Base-by-base conservation (phyloP, 805 yeast species). In the Candida sithepensis region DNA sequence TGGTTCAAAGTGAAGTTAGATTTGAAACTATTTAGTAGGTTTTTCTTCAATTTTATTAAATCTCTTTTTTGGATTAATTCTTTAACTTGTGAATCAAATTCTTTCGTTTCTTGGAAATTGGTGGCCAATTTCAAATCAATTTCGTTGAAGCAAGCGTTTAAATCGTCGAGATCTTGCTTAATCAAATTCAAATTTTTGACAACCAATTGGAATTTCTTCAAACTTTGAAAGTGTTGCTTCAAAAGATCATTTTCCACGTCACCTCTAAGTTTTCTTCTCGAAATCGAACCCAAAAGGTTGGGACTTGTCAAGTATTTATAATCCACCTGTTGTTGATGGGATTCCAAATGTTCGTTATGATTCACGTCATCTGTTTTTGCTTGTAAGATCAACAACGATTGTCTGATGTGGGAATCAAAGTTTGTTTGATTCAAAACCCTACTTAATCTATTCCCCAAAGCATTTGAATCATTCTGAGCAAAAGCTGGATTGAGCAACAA, bases 1-100 rank as follows among this genome's bases (percentile, higher is more conserved):
- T 84, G 91, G 39, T 76, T 77, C 39, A 92, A 64, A 0, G 91
- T 79, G 59, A 86, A 88, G 47, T 78, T 77, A 3, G 74, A 71
- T 51, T 82, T 80, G 54, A 85, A 78, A 24, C 75, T 72, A 0
- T 65, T 56, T 37, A 87, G 63, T 1, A 87, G 57, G 33, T 71
- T 63, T 57, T 78, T 82, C 56, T 84, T 80, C 42, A 84, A 50
- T n/a, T 57, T 59, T 24, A 75, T 46, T n/a, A 65, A 41, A 18
- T 61, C 62, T 44, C 67, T 68, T 30, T 72, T 61, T 7, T 58
- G 47, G 42, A 60, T 63, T 34, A 74, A 57, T 2, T 44, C 43
- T 1, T 44, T 47, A 4, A 65, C 56, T 19, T 51, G 50, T 2
- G 32, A 14, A 39, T 60, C 56, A 26, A 65, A 51, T 2, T 42